Conservation (phyloP, 2,329 filamentous ascomycete species). For the Epichloe coenophiala region DNA sequence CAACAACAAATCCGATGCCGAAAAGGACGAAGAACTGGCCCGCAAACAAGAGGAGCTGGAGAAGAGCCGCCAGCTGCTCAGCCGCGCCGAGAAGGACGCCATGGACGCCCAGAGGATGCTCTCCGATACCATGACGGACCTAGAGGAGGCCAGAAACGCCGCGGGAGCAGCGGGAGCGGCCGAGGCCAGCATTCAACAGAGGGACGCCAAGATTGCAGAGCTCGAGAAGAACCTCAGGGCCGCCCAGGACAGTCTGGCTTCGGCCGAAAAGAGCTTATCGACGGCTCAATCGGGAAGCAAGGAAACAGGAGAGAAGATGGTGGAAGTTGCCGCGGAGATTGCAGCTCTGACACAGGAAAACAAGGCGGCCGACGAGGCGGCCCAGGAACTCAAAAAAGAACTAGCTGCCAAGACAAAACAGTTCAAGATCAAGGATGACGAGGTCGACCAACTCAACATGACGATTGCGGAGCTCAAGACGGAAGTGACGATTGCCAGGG, state of each 20-base stretch:
- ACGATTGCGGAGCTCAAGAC: constrained; percentile 46
- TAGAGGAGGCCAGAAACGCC: constrained; percentile 24
- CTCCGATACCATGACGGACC: constrained; percentile 31
- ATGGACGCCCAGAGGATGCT: constrained; percentile 33
- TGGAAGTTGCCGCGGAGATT: constrained; percentile 10
- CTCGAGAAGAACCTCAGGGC: constrained; percentile 19
- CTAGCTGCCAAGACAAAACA: constrained; percentile 26
- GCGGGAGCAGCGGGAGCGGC: constrained; percentile 12
- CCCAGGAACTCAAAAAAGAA: constrained; percentile 14
- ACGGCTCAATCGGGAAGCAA: constrained; percentile 25
- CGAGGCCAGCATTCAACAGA: constrained; percentile 18
- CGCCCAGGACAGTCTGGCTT: constrained; percentile 9
- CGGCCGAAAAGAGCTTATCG: constrained; percentile 19
- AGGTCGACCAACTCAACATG: constrained; percentile 36
- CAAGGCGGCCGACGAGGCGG: constrained; percentile 15
- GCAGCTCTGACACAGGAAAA: constrained; percentile 18
- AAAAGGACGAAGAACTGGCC: constrained; percentile 52
- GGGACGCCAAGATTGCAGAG: constrained; percentile 24
- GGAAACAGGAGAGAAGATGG: constrained; percentile 21
- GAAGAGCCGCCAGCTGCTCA: constrained; percentile 22
- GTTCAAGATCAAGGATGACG: constrained; percentile 34
- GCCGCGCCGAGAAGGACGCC: constrained; percentile 24
- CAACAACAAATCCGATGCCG: constrained; percentile 71
- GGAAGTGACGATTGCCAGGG: constrained; percentile 45
- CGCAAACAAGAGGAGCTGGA: constrained; percentile 44